Base-by-base conservation (phyloP, 2,329 filamentous ascomycete species). In the Fusarium equiseti region DNA sequence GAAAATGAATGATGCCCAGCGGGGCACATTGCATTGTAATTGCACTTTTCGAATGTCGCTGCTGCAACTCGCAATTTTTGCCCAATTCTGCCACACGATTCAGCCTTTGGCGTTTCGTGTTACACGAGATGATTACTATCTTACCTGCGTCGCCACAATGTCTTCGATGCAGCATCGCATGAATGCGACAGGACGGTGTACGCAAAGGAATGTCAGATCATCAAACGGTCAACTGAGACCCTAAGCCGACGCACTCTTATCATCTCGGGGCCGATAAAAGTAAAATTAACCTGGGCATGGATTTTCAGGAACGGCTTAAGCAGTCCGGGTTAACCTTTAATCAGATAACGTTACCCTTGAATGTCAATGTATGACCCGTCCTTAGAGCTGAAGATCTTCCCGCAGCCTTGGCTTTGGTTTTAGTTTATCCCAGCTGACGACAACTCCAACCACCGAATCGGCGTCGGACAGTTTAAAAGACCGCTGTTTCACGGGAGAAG, bases 391-490 rank as follows among this genome's bases (percentile, higher is more conserved):
- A 50, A 20, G 20, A 31, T 20, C 46, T n/a, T 26, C 26, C 15
- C n/a, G 12, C 9, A 20, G n/a, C 13, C 35, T 32, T 38, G 29
- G 27, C 50, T 13, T 3, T 38, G 8, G 12, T 26, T 40, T 24
- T 32, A 20, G 15, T 29, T 11, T 18, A 50, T 26, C 22, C 16
- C 20, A 24, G 32, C 31, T 52, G 15, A 54, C 49, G 16, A 43
- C 57, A 24, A 20, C 20, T 4, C 12, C 8, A 35, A 20, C 45
- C 16, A 15, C 42, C 15, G 15, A 42, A 11, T 27, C 22, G 18
- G n/a, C 16, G 22, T 29, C 55, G 63, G 62, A 51, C 54, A 66
- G 16, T 66, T 46, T 3, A 27, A 42, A 62, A 62, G 24, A 3
- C 63, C 55, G 63, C 18, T 4, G 9, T n/a, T 42, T 5, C 40